A percentile compares a stretch with the other conserved stretches of the same genome.
Conservation (phyloP, 2,329 filamentous ascomycete species). For the Cadophora luteo-olivacea region DNA sequence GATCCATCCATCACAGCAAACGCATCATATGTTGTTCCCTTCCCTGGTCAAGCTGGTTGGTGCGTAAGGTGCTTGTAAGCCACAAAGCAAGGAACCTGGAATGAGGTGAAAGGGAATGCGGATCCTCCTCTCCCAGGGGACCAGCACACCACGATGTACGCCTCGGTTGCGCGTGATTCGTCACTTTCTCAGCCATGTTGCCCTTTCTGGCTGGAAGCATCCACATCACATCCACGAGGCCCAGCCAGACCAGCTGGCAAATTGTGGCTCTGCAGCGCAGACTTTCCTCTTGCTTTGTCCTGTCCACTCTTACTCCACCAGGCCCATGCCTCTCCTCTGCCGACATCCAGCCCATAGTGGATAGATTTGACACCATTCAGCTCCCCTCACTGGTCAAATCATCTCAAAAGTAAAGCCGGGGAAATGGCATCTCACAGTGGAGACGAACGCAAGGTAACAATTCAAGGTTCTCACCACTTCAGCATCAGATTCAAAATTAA, state of each 20-base stretch:
- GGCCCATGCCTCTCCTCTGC: too few relatives aligned
- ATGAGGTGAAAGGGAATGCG: background rate
- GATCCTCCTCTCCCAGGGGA: background rate
- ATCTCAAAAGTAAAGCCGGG: background rate
- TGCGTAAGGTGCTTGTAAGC: background rate
- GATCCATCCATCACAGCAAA: background rate
- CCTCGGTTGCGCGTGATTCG: background rate
- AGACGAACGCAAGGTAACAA: background rate
- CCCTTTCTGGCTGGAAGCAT: background rate
- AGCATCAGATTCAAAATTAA: slow-evolving; percentile 8
- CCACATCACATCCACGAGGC: background rate
- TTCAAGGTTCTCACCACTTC: background rate
- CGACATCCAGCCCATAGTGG: slow-evolving; percentile 4
- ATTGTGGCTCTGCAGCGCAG: slow-evolving; percentile 1
- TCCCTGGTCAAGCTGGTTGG: background rate
- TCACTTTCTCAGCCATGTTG: slow-evolving; percentile 7
- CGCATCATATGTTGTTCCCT: slow-evolving; percentile 1
- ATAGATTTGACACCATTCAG: background rate
- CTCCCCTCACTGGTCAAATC: background rate
- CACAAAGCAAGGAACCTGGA: slow-evolving; percentile 12
- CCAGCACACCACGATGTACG: background rate
- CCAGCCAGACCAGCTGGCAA: slow-evolving; percentile 3
- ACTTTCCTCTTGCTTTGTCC: background rate
- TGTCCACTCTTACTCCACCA: background rate
- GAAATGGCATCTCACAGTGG: background rate